Base-by-base conservation (phyloP, 164 flowering plant genomes). In the Aristolochia fimbriata region DNA sequence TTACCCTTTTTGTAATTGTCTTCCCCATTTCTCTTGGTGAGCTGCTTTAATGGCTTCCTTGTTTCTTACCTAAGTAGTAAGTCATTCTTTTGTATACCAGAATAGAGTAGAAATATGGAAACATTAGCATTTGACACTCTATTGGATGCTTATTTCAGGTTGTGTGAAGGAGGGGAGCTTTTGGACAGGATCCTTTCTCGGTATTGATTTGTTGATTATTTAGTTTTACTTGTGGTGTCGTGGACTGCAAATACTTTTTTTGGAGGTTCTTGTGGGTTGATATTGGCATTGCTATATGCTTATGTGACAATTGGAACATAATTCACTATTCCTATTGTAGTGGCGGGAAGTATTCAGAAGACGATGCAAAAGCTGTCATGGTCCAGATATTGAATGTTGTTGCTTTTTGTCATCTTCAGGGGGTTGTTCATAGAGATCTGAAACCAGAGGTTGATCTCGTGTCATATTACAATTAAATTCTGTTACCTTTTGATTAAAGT, bases 91-190 rank as follows among this genome's bases (percentile, higher is more conserved):
- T 37, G 10, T 6, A 37, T 0, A 3, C 43, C 4, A 37, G 43
- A 10, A 6, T 37, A 37, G 43, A 37, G 11, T 37, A 37, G 12
- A 37, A 37, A 37, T 37, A 37, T 10, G 5, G 30, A 37, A 37
- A 6, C 12, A 7, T 3, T 37, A 0, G 7, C 43, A 16, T 19
- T 58, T 45, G 17, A 19, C 41, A 12, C 3, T 24, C 27, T 43
- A 22, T 22, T 45, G 47, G 31, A 37, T 62, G 25, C 20, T 27
- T 63, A 51, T 73, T 75, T 62, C 88, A 91, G 96, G 82, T 79
- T 89, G 56, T 92, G 98, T 59, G 87, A 89, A 80, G 98, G 98
- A 61, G 98, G 98, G 55, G 98, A 89, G 73, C 98, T 92, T 65
- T 74, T 92, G n/a, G 98, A 92, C 68, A 84, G 88, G 71, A 92